A percentile compares a stretch with the other conserved stretches of the same genome.
These are phyloP conservation scores for Kodamaea hsintzibuensis DNA, from an alignment of 805 yeast genomes.

Conservation along the genomic window DNA sequence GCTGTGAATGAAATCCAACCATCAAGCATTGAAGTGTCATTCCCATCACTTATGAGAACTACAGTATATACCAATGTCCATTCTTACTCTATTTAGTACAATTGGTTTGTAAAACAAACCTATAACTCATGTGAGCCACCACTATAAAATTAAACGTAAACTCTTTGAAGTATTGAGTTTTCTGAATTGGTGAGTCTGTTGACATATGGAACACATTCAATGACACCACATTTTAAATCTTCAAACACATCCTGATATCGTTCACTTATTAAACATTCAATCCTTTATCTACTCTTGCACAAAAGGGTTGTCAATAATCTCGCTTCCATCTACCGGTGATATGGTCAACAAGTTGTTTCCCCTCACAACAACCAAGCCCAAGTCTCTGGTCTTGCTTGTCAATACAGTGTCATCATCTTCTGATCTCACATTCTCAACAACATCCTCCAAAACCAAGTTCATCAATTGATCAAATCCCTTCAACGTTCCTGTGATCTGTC, in stretches of 20 bases:
- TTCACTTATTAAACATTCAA: neutral
- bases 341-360: conserved; percentile 77
- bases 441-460: conserved; percentile 75
- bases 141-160: too few species aligned
- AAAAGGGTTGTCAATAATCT: conserved; percentile 71
- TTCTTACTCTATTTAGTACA: neutral
- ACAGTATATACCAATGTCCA: neutral
- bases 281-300: conserved; percentile 12
- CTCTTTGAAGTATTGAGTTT: too few species aligned
- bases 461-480: conserved; percentile 83
- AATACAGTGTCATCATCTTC: conserved; percentile 55
- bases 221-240: too few species aligned
- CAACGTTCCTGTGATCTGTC: conserved; percentile 76
- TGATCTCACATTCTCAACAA: conserved; percentile 63
- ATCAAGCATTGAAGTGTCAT: too few species aligned
- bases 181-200: too few species aligned
- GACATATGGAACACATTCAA: too few species aligned
- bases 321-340: conserved; percentile 74
- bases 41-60: too few species aligned
- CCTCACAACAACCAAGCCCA: conserved; percentile 82
- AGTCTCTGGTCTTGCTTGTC: conserved; percentile 59
- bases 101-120: neutral
- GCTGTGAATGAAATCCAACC: too few species aligned
- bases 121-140: too few species aligned
- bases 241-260: too few species aligned